Conservation (phyloP, 2,329 filamentous ascomycete species). For the Fusarium nisikadoi region DNA sequence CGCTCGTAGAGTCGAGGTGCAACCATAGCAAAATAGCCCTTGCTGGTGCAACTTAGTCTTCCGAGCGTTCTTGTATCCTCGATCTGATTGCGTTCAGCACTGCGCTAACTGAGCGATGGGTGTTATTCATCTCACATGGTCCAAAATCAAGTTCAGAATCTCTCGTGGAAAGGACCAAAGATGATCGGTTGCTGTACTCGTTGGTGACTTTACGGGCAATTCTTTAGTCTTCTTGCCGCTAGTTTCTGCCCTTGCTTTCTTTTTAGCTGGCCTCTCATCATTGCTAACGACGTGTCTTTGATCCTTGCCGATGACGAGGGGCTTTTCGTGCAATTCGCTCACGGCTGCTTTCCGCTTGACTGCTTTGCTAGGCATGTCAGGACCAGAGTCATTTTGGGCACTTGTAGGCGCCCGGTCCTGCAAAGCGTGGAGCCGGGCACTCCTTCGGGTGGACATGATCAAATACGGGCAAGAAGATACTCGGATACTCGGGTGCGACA, state of each 20-base stretch:
- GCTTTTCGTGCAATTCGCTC: not conserved
- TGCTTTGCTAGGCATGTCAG: not conserved
- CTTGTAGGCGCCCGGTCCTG: not conserved
- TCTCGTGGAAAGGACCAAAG: slow-evolving; percentile 23
- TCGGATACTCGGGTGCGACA: not conserved
- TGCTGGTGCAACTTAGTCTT: slow-evolving; percentile 29
- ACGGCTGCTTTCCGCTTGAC: slow-evolving; percentile 14
- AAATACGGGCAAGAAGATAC: no score
- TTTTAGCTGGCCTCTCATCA: not conserved
- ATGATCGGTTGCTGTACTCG: not conserved
- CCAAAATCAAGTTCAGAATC: slow-evolving; percentile 26
- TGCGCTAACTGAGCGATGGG: fast-evolving
- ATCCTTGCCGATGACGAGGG: not conserved
- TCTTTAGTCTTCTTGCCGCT: not conserved
- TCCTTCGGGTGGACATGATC: slow-evolving; percentile 22
- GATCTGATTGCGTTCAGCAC: not conserved
- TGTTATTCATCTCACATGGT: not conserved
- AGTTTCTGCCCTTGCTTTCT: not conserved
- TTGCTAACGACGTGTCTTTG: not conserved
- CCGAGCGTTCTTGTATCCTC: slow-evolving; percentile 1
- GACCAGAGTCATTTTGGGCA: not conserved
- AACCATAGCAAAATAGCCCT: slow-evolving; percentile 23
- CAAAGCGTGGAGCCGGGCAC: slow-evolving; percentile 15
- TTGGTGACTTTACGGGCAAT: not conserved
- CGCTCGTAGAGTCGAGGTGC: slow-evolving; percentile 27